Base-by-base conservation (phyloP, 495 filamentous ascomycete species). In the Aspergillus panamensis region DNA sequence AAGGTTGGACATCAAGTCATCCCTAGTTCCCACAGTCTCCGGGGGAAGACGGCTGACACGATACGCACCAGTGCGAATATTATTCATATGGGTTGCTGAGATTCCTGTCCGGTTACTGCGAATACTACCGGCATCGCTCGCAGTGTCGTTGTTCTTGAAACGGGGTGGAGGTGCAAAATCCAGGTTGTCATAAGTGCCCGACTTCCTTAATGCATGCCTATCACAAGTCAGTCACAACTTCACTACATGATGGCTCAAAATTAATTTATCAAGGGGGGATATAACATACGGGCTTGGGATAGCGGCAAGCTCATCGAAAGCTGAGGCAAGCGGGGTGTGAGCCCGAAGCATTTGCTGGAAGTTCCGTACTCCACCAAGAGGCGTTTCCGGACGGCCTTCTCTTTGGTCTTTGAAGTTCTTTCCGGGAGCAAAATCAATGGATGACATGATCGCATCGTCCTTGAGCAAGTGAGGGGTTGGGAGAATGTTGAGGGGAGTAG, bases 151-250 rank as follows among this genome's bases (percentile, higher is more conserved):
- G 61, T 87, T 87, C 70, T 82, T 88, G 73, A 96, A 93, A 52
- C 89, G 87, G 51, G 87, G 85, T 40, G 91, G 93, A 25, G 93
- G 92, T n/a, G 92, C 92, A 70, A 98, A 98, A 74, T 97, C 95
- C 30, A 98, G 82, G 10, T 77, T 87, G 3, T 92, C 96, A 69
- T 90, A 98, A 5, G 91, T 90, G 62, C 87, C 83, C 3, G 92
- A 96, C 69, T 94, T 96, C 62, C 91, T 87, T 51, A 98, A 83
- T 47, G 85, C 72, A 73, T 97, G 89, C 17, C 91, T 94, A 59
- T 13, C 49, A 44, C 17, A 12, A 16, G 13, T 78, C 62, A 80
- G 73, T 55, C 54, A 43, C 16, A 10, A 21, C n/a, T 29, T 17
- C 52, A 42, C 48, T 43, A 51, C 12, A 37, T 48, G 55, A 33